phyloP scores from a whole-genome alignment of 176 grass and related monocot species.

The Puya raimondii region DNA sequence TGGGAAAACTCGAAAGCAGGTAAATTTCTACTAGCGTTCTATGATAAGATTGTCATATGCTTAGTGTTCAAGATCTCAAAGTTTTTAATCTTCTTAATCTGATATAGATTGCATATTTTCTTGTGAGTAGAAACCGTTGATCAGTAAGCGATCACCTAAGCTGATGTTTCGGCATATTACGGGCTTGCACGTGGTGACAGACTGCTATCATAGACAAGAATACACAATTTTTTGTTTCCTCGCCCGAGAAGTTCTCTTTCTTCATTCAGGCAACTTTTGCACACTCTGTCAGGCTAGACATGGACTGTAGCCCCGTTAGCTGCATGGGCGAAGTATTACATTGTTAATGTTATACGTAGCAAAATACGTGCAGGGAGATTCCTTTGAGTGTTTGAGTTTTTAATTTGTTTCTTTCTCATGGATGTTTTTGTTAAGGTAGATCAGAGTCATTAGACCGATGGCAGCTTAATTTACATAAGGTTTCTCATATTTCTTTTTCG shows the following conservation, averaged over 20 bases:
- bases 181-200: not conserved
- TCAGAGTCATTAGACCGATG: not conserved
- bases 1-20: slow-evolving; percentile 59
- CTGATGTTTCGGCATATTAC: not conserved
- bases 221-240: not conserved
- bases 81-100: not conserved
- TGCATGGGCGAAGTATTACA: not conserved
- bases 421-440: not conserved
- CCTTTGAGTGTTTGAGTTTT: not conserved
- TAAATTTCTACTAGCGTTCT: slow-evolving; percentile 19
- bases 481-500: not conserved
- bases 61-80: not conserved
- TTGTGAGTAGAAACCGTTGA: not conserved
- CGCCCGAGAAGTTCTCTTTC: not conserved
- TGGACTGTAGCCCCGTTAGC: not conserved
- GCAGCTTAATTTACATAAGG: not conserved
- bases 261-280: not conserved
- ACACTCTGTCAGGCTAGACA: not conserved
- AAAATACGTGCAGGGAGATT: not conserved
- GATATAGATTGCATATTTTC: not conserved
- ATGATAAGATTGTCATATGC: not conserved
- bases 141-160: not conserved
- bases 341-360: not conserved
- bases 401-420: not conserved
- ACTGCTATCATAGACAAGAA: not conserved